phyloP scores from a whole-genome alignment of 2,329 filamentous ascomycete genomes.

The Tolypocladium album region DNA sequence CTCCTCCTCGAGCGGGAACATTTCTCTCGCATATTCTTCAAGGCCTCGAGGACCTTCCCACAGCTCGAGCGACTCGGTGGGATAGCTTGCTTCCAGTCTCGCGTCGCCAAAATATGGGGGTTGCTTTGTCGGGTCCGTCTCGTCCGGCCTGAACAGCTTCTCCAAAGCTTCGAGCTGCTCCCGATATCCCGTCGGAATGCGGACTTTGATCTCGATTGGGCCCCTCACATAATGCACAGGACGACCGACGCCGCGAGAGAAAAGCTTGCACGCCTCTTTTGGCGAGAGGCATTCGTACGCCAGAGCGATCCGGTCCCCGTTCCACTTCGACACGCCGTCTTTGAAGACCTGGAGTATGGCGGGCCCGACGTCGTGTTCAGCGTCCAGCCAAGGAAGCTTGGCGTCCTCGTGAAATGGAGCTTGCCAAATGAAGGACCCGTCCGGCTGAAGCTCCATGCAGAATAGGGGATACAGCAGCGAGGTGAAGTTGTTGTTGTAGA shows the following conservation, averaged over 20 bases:
- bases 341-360: slow-evolving; percentile 92
- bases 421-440: slow-evolving; percentile 85
- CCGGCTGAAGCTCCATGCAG: slow-evolving; percentile 78
- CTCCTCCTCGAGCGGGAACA: slow-evolving; percentile 88
- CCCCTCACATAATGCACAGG: slow-evolving; percentile 69
- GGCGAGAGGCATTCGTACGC: slow-evolving; percentile 87
- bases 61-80: slow-evolving; percentile 64
- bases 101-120: slow-evolving; percentile 53
- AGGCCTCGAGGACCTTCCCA: slow-evolving; percentile 89
- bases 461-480: slow-evolving; percentile 86
- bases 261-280: slow-evolving; percentile 68
- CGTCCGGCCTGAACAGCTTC: slow-evolving; percentile 43
- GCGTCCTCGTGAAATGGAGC: slow-evolving; percentile 87
- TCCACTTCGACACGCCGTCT: slow-evolving; percentile 80
- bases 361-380: slow-evolving; percentile 90
- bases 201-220: slow-evolving; percentile 74
- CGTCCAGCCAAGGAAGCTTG: slow-evolving; percentile 88
- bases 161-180: slow-evolving; percentile 69
- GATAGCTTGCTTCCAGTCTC: slow-evolving; percentile 51
- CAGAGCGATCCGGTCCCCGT: slow-evolving; percentile 65
- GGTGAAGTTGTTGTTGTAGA: slow-evolving; percentile 99
- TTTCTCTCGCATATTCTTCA: slow-evolving; percentile 89
- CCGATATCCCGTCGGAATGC: slow-evolving; percentile 78
- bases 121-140: slow-evolving; percentile 42
- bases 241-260: slow-evolving; percentile 66